Base-by-base conservation (phyloP, 805 yeast species). In the Starmerella floricola region DNA sequence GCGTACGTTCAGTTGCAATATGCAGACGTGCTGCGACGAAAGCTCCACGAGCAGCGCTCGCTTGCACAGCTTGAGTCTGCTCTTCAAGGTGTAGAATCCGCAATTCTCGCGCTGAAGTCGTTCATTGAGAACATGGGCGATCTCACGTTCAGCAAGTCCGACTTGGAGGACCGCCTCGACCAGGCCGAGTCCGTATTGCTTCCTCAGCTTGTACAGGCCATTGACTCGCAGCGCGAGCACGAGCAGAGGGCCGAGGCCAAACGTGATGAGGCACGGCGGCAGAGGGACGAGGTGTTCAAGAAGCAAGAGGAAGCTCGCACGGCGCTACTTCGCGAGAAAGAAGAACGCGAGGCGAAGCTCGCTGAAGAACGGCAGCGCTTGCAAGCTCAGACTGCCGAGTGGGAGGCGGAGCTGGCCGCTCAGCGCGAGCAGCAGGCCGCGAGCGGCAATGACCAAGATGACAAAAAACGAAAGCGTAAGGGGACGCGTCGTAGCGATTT, bases 1-100 rank as follows among this genome's bases (percentile, higher is more conserved):
- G 93, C 96, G 0, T 80, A 79, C 56, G 68, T 88, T 37, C 79
- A 81, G 54, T 84, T 80, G 61, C 94, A 86, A 60, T 68, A 84
- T 42, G 95, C 95, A 0, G 95, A 86, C 50, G 75, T 75, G 47
- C 62, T 87, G 24, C 72, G 81, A 48, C 81, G 81, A 52, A 59
- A 76, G 28, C 66, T 73, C 2, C 64, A 69, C 6, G 69, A 70
- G 29, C 73, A 75, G 50, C 73, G 96, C 55, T 70, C 71, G 2
- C 60, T 77, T 40, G 70, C 66, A 13, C 85, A 78, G 45, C 71
- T 91, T 44, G 70, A 74, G 41, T 59, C 61, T 1, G 74, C 82
- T 2, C 62, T 72, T 13, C 57, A 53, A 6, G 81, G 77, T 2
- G 67, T 87, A 47, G 69, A 73, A 20, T 67, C 18, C 2, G 46